These are phyloP conservation scores for Psilocybe cubensis DNA, from an alignment of 768 basidiomycete species.

Conservation along the genomic window DNA sequence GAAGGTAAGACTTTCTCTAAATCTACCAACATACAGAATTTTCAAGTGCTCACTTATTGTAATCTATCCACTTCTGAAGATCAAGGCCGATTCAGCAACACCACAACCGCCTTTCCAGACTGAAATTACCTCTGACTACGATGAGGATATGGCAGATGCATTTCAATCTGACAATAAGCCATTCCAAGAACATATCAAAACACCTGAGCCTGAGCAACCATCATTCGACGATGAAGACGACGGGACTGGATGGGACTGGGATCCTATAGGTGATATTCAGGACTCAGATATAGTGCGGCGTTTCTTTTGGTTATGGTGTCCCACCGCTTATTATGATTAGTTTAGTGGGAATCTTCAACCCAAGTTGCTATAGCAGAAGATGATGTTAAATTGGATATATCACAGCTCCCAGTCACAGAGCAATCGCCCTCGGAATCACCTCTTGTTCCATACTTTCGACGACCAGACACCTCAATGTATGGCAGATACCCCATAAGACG, in stretches of 20 bases:
- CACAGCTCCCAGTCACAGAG: slow-evolving; percentile 9
- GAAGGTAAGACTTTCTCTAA: slow-evolving; percentile 15
- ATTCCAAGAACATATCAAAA: background rate
- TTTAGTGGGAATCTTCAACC: slow-evolving; percentile 11
- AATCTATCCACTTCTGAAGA: background rate
- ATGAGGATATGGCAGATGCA: background rate
- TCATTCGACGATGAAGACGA: slow-evolving; percentile 14
- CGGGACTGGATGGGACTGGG: slow-evolving; percentile 21
- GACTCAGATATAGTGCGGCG: slow-evolving; percentile 24
- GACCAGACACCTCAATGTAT: slow-evolving; percentile 17
- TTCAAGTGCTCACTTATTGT: background rate
- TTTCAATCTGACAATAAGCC: background rate
- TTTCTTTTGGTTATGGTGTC: background rate
- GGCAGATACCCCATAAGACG: slow-evolving; percentile 1
- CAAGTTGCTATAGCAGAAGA: background rate
- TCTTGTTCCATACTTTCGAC: too few relatives aligned
- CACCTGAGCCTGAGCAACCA: background rate
- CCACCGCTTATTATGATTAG: slow-evolving; percentile 9
- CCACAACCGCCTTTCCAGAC: slow-evolving; percentile 1
- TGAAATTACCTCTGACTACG: background rate
- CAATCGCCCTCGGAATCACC: background rate
- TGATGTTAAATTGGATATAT: slow-evolving; percentile 1
- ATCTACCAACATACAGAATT: too few relatives aligned
- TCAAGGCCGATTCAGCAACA: background rate
- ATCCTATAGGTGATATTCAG: slow-evolving; percentile 27